phyloP scores from a whole-genome alignment of 139 green algal genomes.

The Chlorokybus atmophyticus region DNA sequence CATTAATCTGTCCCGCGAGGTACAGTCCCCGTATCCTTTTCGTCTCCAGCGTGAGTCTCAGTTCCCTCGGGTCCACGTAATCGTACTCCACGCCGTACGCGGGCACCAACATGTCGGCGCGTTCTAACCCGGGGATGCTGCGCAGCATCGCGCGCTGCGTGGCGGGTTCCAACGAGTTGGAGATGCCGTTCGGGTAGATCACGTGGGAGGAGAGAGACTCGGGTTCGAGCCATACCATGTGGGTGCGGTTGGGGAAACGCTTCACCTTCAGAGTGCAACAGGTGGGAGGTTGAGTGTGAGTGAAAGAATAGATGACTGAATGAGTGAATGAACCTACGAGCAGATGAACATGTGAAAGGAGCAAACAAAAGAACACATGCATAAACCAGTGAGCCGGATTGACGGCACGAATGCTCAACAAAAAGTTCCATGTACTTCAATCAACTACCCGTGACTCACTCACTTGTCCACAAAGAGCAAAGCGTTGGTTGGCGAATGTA shows the following conservation, averaged over 20 bases:
- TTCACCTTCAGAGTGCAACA: not conserved
- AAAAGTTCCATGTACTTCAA: too few relatives aligned
- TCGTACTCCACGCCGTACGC: slow-evolving; percentile 49
- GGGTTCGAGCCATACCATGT: slow-evolving; percentile 51
- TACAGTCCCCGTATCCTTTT: slow-evolving; percentile 33
- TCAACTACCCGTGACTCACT: too few relatives aligned
- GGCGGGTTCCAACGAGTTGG: slow-evolving; percentile 34
- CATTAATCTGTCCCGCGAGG: slow-evolving; percentile 46
- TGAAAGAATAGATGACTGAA: not conserved
- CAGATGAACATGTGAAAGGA: too few relatives aligned
- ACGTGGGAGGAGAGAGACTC: slow-evolving; percentile 38
- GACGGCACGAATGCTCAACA: too few relatives aligned
- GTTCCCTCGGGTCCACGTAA: slow-evolving; percentile 44
- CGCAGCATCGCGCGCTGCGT: slow-evolving; percentile 35
- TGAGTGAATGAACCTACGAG: too few relatives aligned
- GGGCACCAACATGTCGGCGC: slow-evolving; percentile 28
- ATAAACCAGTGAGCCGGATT: too few relatives aligned
- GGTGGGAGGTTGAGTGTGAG: not conserved
- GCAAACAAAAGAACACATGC: too few relatives aligned
- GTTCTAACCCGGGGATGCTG: slow-evolving; percentile 38
- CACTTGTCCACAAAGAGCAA: too few relatives aligned
- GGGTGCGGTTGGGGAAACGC: slow-evolving; percentile 39
- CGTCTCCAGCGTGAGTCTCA: slow-evolving; percentile 36
- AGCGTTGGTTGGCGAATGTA: too few relatives aligned
- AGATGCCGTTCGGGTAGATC: slow-evolving; percentile 46